Conservation (phyloP, 2,329 filamentous ascomycete genomes). For the Penicillium italicum region DNA sequence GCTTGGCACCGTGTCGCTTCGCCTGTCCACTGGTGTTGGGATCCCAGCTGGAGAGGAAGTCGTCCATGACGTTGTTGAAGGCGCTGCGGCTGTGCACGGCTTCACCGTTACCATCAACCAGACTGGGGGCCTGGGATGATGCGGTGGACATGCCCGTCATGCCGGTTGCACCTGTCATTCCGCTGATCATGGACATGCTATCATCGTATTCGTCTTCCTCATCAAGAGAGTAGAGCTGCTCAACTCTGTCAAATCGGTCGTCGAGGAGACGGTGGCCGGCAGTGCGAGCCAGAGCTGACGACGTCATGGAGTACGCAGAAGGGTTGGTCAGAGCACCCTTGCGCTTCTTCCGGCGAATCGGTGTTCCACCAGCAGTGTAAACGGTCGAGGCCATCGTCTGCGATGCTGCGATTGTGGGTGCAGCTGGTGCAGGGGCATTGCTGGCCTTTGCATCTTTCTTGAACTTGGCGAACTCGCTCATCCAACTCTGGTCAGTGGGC, state of each 20-base stretch:
- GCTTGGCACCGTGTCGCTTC: slow-evolving; percentile 45
- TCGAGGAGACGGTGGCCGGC: slow-evolving; percentile 83
- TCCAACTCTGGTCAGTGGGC: slow-evolving; percentile 75
- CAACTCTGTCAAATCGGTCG: slow-evolving; percentile 84
- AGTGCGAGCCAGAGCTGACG: slow-evolving; percentile 79
- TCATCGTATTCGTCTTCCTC: slow-evolving; percentile 54
- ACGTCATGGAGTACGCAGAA: slow-evolving; percentile 87
- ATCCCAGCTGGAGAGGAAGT: slow-evolving; percentile 70
- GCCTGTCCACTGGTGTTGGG: slow-evolving; percentile 41
- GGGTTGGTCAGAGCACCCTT: slow-evolving; percentile 89
- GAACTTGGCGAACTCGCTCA: slow-evolving; percentile 90
- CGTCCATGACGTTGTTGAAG: slow-evolving; percentile 88
- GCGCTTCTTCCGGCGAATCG: slow-evolving; percentile 76
- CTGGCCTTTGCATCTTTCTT: slow-evolving; percentile 66
- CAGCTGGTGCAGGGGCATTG: slow-evolving; percentile 36
- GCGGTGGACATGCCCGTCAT: slow-evolving; percentile 51
- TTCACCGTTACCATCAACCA: slow-evolving; percentile 38
- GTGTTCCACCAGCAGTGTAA: slow-evolving; percentile 62
- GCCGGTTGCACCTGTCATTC: slow-evolving; percentile 53
- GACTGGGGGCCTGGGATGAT: slow-evolving; percentile 60
- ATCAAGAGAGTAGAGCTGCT: slow-evolving; percentile 71
- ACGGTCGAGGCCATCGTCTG: slow-evolving; percentile 44
- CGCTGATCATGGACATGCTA: slow-evolving; percentile 49
- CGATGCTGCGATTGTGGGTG: slow-evolving; percentile 38
- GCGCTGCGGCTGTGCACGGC: slow-evolving; percentile 65